These are phyloP conservation scores for Xylaria polymorpha DNA, from an alignment of 2,329 filamentous ascomycete species.

Conservation along the genomic window DNA sequence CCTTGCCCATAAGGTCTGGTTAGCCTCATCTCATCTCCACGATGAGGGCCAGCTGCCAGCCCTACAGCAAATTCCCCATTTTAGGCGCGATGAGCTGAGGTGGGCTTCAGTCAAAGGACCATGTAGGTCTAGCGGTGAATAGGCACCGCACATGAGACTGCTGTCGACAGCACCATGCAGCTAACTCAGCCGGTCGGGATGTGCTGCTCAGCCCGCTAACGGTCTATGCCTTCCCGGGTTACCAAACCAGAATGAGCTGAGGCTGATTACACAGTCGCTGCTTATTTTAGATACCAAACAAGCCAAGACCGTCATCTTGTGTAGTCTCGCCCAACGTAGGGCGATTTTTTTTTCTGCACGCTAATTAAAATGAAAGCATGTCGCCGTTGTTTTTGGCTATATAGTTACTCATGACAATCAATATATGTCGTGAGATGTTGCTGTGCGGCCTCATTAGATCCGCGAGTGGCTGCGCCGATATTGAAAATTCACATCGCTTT, in stretches of 20 bases:
- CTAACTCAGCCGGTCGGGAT: slow-evolving; percentile 6
- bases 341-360: not conserved
- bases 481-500: not conserved
- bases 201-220: slow-evolving; percentile 29
- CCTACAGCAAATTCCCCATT: slow-evolving; percentile 21
- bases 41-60: slow-evolving; percentile 19
- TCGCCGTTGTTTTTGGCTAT: not conserved
- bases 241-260: slow-evolving; percentile 27
- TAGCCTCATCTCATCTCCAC: slow-evolving; percentile 29
- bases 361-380: not conserved
- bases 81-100: slow-evolving; percentile 19
- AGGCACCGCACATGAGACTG: slow-evolving; percentile 9
- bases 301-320: slow-evolving; percentile 6
- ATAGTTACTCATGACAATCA: not conserved
- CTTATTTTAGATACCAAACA: slow-evolving; percentile 31
- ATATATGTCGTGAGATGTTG: slow-evolving; percentile 2
- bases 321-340: slow-evolving; percentile 16
- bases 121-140: slow-evolving; percentile 27
- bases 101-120: slow-evolving; percentile 11
- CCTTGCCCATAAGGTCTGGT: not conserved
- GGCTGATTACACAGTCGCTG: slow-evolving; percentile 23
- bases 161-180: slow-evolving; percentile 4
- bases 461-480: not conserved
- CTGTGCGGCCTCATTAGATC: not conserved
- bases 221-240: slow-evolving; percentile 4